Evolutionary conservation across 306 rosid species (phyloP).

Genomic region (Malus asiatica): DNA sequence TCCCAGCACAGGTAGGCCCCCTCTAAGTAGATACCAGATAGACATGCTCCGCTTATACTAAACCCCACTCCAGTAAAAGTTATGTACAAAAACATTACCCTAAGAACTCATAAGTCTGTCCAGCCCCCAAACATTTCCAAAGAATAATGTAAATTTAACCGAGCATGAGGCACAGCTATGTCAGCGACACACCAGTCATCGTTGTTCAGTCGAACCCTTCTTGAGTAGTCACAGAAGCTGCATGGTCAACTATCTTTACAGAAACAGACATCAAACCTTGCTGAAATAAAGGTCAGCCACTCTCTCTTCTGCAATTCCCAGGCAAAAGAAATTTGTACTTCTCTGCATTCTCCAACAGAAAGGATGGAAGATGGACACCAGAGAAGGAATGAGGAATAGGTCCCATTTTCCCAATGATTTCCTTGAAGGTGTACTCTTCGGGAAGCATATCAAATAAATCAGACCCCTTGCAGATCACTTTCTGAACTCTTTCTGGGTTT

Average conservation of each 20-base stretch:
- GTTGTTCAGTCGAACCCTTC: conserved; percentile 27
- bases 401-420: conserved; percentile 95
- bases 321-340: conserved; percentile 83
- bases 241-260: conserved; percentile 40
- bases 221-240: conserved; percentile 46
- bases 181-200: conserved; percentile 39
- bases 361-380: conserved; percentile 92
- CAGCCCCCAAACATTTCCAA: conserved; percentile 44
- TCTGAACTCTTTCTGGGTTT: conserved; percentile 68
- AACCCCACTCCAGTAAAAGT: conserved; percentile 35
- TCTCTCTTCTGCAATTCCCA: conserved; percentile 76
- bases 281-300: conserved; percentile 29
- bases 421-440: conserved; percentile 93
- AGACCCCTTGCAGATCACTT: conserved; percentile 68
- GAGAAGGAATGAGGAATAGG: conserved; percentile 94
- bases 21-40: conserved; percentile 23
- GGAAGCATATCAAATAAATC: conserved; percentile 97
- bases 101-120: conserved; percentile 46
- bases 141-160: conserved; percentile 42
- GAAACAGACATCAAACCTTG: conserved; percentile 14
- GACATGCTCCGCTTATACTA: conserved; percentile 31
- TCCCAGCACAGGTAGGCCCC: conserved; percentile 25
- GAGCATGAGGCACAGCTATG: conserved; percentile 33
- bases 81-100: conserved; percentile 58
- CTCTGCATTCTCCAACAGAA: conserved; percentile 73